Conservation (phyloP, 805 yeast species). For the Hanseniaspora lindneri region DNA sequence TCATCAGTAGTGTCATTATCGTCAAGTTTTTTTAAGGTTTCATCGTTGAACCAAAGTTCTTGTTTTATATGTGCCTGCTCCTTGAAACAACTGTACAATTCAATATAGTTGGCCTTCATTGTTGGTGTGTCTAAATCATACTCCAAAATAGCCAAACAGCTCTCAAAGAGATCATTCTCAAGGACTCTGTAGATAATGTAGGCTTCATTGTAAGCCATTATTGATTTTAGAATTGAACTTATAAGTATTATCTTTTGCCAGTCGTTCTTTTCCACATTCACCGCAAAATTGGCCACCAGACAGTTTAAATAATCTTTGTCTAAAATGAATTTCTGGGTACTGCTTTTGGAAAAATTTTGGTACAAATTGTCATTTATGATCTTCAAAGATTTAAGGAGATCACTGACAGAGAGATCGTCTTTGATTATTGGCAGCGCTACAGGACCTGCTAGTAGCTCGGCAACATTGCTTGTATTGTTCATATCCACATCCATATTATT, state of each 20-base stretch:
- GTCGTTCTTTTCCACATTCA: conserved; percentile 43
- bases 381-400: conserved; percentile 44
- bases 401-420: conserved; percentile 36
- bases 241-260: conserved; percentile 50
- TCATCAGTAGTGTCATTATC: conserved; percentile 20
- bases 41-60: conserved; percentile 19
- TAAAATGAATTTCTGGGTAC: conserved; percentile 45
- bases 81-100: conserved; percentile 28
- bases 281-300: conserved; percentile 42
- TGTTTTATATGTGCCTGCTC: conserved; percentile 20
- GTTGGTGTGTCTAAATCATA: conserved; percentile 80
- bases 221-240: conserved; percentile 61
- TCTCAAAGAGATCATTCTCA: conserved; percentile 41
- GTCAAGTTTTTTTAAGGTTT: conserved; percentile 22
- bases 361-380: conserved; percentile 48
- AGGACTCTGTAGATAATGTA: conserved; percentile 46
- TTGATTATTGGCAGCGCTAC: conserved; percentile 48
- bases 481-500: conserved; percentile 6
- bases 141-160: conserved; percentile 70
- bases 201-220: conserved; percentile 61
- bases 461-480: conserved; percentile 35
- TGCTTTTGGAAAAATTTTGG: conserved; percentile 48
- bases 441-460: conserved; percentile 75
- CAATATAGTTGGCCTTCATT: conserved; percentile 68
- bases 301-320: conserved; percentile 42